Conservation (phyloP, 345 rosid species). For the Moricandia arvensis region DNA sequence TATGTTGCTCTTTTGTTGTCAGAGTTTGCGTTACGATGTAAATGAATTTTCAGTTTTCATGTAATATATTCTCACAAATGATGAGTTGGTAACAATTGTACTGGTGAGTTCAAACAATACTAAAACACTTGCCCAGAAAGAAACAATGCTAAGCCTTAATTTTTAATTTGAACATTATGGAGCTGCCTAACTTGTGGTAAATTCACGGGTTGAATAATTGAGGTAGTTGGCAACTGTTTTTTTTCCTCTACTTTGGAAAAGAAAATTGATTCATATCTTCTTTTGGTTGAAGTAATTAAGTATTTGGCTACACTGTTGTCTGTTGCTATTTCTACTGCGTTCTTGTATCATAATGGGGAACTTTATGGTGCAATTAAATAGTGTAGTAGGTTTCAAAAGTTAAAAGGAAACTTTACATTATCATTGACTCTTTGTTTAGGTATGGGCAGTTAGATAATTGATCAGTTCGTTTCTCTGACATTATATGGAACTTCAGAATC, state of each 20-base stretch:
- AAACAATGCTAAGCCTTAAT: neutral
- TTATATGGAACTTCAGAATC: neutral
- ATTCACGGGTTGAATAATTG: constrained; percentile 11
- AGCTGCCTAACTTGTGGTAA: neutral
- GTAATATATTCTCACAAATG: neutral
- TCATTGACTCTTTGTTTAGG: neutral
- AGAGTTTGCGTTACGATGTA: neutral
- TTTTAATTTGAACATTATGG: neutral
- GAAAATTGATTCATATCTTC: neutral
- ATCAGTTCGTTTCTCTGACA: neutral
- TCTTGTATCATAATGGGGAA: constrained; percentile 10
- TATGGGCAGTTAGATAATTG: constrained; percentile 5
- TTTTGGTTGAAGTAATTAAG: neutral
- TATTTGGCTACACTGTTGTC: constrained; percentile 15
- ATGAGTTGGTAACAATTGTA: neutral
- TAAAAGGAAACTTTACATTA: constrained; percentile 8
- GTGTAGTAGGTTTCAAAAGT: constrained; percentile 30
- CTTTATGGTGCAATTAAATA: constrained; percentile 28
- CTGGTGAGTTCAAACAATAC: neutral
- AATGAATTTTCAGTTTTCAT: neutral
- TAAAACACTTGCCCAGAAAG: neutral
- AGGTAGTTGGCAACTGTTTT: constrained; percentile 20
- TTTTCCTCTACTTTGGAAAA: neutral
- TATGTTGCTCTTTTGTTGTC: neutral
- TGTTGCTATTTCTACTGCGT: constrained; percentile 17